Percentiles rank a stretch among this genome's conserved stretches.
Conservation (phyloP, 305 asterid genomes). For the Ruellia speciosa region DNA sequence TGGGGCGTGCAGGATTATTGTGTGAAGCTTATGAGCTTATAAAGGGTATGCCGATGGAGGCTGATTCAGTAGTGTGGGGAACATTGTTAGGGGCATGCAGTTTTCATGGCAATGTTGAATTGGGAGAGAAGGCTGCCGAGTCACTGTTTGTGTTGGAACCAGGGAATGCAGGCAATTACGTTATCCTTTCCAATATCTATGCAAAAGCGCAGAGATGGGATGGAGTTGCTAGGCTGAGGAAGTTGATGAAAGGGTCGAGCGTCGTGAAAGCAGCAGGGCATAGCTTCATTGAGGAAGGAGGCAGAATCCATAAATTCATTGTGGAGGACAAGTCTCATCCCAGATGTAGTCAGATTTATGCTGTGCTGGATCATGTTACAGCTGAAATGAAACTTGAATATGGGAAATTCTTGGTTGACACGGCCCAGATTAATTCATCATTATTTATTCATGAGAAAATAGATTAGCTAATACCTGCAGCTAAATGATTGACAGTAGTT, state of each 20-base stretch:
- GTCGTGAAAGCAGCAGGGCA: slow-evolving; percentile 63
- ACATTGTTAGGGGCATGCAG: slow-evolving; percentile 78
- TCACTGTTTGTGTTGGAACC: slow-evolving; percentile 57
- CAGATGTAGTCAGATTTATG: slow-evolving; percentile 37
- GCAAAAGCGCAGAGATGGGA: slow-evolving; percentile 61
- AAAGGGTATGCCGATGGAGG: slow-evolving; percentile 59
- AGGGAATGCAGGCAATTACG: slow-evolving; percentile 73
- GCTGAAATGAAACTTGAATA: slow-evolving; percentile 33
- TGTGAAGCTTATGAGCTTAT: slow-evolving; percentile 59
- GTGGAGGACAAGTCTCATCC: slow-evolving; percentile 72
- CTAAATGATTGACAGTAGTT: no score
- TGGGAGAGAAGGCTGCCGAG: slow-evolving; percentile 65
- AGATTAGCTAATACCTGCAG: no score
- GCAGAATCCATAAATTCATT: slow-evolving; percentile 53
- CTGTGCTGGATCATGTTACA: slow-evolving; percentile 35
- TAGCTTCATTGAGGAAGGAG: slow-evolving; percentile 78
- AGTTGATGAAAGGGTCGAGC: slow-evolving; percentile 55
- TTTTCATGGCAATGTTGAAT: slow-evolving; percentile 60
- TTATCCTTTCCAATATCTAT: slow-evolving; percentile 69
- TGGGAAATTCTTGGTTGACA: slow-evolving; percentile 3
- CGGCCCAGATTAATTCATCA: no score
- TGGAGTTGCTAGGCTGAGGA: slow-evolving; percentile 64
- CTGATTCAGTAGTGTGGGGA: slow-evolving; percentile 86
- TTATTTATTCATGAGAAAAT: no score
- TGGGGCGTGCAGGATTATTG: slow-evolving; percentile 66